Percentiles rank a stretch among this genome's conserved stretches.
Conservation (phyloP, 768 basidiomycete genomes). For the Rubroboletus pulcherrimus region DNA sequence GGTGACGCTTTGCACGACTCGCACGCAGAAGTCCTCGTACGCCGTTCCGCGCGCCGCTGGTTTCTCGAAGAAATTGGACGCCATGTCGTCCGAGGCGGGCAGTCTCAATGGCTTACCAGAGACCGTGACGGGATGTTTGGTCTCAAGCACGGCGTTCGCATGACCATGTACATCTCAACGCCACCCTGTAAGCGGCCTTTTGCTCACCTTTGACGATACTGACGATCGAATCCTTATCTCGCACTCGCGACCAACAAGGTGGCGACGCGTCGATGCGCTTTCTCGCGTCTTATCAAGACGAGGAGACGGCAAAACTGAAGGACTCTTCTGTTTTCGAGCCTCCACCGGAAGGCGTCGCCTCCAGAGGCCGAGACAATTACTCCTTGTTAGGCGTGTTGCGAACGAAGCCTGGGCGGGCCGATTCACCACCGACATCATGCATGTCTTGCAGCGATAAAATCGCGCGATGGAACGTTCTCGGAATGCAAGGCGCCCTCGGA, state of each 20-base stretch:
- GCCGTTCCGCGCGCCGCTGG: constrained; percentile 77
- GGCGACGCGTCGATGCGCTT: constrained; percentile 86
- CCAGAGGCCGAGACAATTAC: constrained; percentile 83
- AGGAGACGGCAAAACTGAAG: constrained; percentile 68
- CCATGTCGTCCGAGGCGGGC: constrained; percentile 15
- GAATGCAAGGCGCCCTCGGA: constrained; percentile 80
- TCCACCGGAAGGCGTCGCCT: constrained; percentile 37
- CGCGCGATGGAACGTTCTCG: constrained; percentile 78
- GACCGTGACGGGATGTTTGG: constrained; percentile 38
- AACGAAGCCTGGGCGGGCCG: constrained; percentile 92
- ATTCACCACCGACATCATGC: constrained; percentile 75
- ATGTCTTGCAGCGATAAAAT: constrained; percentile 98
- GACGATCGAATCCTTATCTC: constrained; percentile 1
- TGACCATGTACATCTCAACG: constrained; percentile 77
- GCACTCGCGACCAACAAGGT: constrained; percentile 46
- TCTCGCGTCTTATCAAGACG: constrained; percentile 72
- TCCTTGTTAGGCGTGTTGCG: constrained; percentile 70
- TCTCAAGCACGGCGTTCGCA: constrained; percentile 43
- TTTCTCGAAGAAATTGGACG: constrained; percentile 62
- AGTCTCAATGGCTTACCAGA: constrained; percentile 50
- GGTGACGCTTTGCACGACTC: constrained; percentile 86
- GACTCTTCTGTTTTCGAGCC: constrained; percentile 37
- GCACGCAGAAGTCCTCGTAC: constrained; percentile 90
- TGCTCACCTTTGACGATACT: constrained; percentile 44
- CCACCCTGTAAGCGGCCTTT: constrained; percentile 47